Evolutionary conservation across 305 asterid genomes (phyloP), one percentile per base, ranked within the genome.

Genomic region (Solanum hybrid): DNA sequence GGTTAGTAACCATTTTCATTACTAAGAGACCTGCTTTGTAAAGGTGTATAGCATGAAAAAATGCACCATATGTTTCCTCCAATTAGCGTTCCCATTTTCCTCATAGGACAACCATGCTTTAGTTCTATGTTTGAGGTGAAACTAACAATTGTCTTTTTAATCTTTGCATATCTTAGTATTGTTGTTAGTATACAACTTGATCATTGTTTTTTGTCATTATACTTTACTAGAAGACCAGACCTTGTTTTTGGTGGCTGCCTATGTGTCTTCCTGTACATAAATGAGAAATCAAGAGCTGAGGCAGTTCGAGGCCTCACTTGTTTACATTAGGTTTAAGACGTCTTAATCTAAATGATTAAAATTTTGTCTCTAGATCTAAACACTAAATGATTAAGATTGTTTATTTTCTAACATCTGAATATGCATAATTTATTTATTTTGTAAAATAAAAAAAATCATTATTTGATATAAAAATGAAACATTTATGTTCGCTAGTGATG

Each of bases 1-100:
- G 99, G 99, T 97, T 73, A 89, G 97, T 90, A 29, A 72, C 31
- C 86, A 38, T 79, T 79, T 32, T 77, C 78, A 42, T 88, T 22
- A 24, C 34, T n/a, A 34, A 24, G 31, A 46, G 66, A 32, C 24
- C 36, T 51, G 79, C n/a, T 77, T 42, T 79, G 26, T 79, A 13
- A 34, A 22, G 17, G n/a, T 51, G 36, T 71, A 26, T 32, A 56
- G 51, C 56, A 37, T 78, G 34, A 88, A 78, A 12, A 38, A 72
- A 79, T 88, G 36, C 66, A 51, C 78, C 27, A 51, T 71, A 60
- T 17, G 38, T 56, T 88, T 78, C 42, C n/a, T 72, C 64, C 38
- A 24, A 88, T 51, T 77, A 78, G 42, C 34, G 31, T 31, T 38
- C 31, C 31, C 7, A 22, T 32, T 78, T 78, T n/a, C 3, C 86